phyloP scores from a whole-genome alignment of 2,329 filamentous ascomycete genomes.

The Claviceps sp. region DNA sequence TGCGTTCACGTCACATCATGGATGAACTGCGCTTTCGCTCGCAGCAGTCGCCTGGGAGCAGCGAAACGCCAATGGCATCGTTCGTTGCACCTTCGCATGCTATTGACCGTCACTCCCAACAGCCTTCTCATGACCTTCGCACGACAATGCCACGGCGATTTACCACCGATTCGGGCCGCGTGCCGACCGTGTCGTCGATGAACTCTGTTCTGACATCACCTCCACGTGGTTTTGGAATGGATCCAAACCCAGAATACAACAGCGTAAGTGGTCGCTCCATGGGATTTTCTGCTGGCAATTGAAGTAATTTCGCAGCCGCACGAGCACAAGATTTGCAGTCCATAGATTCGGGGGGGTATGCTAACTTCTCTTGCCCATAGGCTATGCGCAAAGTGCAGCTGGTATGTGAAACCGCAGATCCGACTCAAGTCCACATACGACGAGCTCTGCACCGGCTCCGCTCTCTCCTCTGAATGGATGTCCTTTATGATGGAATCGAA shows the following conservation, averaged over 20 bases:
- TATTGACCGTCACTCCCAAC: slow-evolving; percentile 45
- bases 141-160: slow-evolving; percentile 78
- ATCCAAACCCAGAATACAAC: slow-evolving; percentile 32
- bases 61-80: slow-evolving; percentile 58
- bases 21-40: slow-evolving; percentile 69
- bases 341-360: background rate
- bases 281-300: background rate
- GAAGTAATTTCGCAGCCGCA: background rate
- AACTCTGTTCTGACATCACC: slow-evolving; percentile 31
- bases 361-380: slow-evolving; percentile 21
- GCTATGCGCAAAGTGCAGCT: slow-evolving; percentile 62
- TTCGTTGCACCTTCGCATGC: slow-evolving; percentile 64
- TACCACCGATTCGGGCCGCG: slow-evolving; percentile 78
- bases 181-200: slow-evolving; percentile 56
- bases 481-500: background rate
- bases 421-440: background rate
- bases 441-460: background rate
- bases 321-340: background rate
- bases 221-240: slow-evolving; percentile 31
- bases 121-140: slow-evolving; percentile 50
- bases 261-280: slow-evolving; percentile 19
- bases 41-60: slow-evolving; percentile 60
- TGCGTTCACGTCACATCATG: slow-evolving; percentile 33
- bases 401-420: slow-evolving; percentile 38
- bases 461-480: background rate